phyloP scores from a whole-genome alignment of 495 filamentous ascomycete genomes.

The Penicillium psychrofluorescens region DNA sequence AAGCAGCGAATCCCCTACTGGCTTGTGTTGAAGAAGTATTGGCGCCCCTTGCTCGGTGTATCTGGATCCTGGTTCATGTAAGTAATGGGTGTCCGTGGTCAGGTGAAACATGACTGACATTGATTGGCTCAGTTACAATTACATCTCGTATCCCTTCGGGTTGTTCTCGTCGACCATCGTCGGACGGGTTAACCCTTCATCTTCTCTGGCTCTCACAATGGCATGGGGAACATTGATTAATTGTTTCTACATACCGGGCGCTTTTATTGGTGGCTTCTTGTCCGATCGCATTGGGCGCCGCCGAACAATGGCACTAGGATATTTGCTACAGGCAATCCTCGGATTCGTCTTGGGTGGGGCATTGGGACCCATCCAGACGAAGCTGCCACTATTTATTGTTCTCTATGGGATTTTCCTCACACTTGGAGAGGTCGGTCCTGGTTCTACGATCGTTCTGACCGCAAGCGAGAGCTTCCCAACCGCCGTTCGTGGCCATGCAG shows the following conservation, averaged over 20 bases:
- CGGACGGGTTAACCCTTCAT: conserved; percentile 33
- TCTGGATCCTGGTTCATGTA: conserved; percentile 31
- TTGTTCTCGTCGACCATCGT: conserved; percentile 33
- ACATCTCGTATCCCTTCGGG: conserved; percentile 31
- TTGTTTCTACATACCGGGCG: conserved; percentile 72
- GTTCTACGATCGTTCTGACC: conserved; percentile 70
- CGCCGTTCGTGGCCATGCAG: conserved; percentile 70
- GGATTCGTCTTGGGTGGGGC: conserved; percentile 67
- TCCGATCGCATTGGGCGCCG: conserved; percentile 63
- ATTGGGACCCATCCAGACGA: conserved; percentile 47
- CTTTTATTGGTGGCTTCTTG: conserved; percentile 59
- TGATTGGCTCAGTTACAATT: conserved; percentile 24
- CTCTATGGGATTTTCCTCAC: conserved; percentile 63
- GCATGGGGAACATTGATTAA: conserved; percentile 77
- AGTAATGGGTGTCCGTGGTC: neutral
- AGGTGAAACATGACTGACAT: neutral
- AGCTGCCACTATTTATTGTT: conserved; percentile 61
- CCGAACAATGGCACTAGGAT: conserved; percentile 53
- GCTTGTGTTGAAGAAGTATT: conserved; percentile 29
- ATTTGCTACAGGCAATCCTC: conserved; percentile 50
- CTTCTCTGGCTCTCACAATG: conserved; percentile 46
- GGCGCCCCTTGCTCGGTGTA: conserved; percentile 27
- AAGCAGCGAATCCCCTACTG: conserved; percentile 23
- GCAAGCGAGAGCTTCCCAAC: conserved; percentile 60
- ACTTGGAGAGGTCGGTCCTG: conserved; percentile 71